These are phyloP conservation scores for Fusarium temperatum DNA, from an alignment of 2,329 filamentous ascomycete genomes.

Conservation along the genomic window DNA sequence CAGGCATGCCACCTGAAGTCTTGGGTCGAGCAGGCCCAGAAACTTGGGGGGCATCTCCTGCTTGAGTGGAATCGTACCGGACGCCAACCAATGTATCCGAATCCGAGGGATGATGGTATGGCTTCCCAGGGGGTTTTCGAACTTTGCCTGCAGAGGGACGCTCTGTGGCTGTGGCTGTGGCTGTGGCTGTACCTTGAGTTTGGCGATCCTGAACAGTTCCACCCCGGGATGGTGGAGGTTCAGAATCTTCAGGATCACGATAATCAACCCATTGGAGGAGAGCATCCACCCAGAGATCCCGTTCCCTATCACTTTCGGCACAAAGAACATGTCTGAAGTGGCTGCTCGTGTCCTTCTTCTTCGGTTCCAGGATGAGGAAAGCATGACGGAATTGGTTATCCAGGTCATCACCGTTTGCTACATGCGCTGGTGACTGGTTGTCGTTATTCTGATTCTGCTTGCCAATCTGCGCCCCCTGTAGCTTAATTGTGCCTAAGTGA, in stretches of 20 bases:
- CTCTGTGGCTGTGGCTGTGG: conserved; percentile 18
- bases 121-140: conserved; percentile 48
- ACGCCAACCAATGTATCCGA: conserved; percentile 64
- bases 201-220: conserved; percentile 51
- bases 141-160: conserved; percentile 30
- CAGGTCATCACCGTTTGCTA: conserved; percentile 70
- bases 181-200: conserved; percentile 42
- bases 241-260: conserved; percentile 65
- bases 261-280: conserved; percentile 89
- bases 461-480: conserved; percentile 90
- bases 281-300: conserved; percentile 93
- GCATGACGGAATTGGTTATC: conserved; percentile 98
- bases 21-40: conserved; percentile 49
- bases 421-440: conserved; percentile 68
- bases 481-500: conserved; percentile 92
- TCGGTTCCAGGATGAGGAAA: conserved; percentile 93
- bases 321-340: conserved; percentile 94
- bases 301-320: conserved; percentile 91
- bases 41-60: conserved; percentile 60
- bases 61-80: conserved; percentile 65
- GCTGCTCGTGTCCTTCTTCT: conserved; percentile 91
- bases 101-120: conserved; percentile 50
- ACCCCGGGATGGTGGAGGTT: conserved; percentile 43
- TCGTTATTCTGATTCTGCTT: conserved; percentile 73
- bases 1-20: conserved; percentile 47